These are phyloP conservation scores for Epichloe sp. DNA, from an alignment of 2,329 filamentous ascomycete species.

Conservation along the genomic window DNA sequence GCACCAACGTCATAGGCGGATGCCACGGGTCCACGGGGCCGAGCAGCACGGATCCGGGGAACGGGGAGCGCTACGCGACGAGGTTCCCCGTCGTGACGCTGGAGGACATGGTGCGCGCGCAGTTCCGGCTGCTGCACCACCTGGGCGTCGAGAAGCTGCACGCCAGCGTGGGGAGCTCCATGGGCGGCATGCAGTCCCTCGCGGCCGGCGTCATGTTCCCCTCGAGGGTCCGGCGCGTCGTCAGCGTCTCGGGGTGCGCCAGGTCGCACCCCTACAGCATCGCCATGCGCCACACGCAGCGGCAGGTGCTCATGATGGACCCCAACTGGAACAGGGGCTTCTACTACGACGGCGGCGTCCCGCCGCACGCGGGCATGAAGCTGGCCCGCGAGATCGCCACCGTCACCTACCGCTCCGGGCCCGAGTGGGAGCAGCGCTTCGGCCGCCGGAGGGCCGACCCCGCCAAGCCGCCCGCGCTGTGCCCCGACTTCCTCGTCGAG, in stretches of 20 bases:
- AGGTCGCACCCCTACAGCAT: slow-evolving; percentile 95
- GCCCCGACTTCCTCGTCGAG: slow-evolving; percentile 93
- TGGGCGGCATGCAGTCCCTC: slow-evolving; percentile 97
- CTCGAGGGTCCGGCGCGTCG: slow-evolving; percentile 66
- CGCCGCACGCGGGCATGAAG: slow-evolving; percentile 95
- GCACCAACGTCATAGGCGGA: slow-evolving; percentile 90
- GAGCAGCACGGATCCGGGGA: slow-evolving; percentile 73
- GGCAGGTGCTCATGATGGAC: slow-evolving; percentile 98
- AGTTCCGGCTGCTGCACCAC: slow-evolving; percentile 75
- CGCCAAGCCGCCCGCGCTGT: slow-evolving; percentile 78
- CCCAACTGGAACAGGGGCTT: slow-evolving; percentile 92
- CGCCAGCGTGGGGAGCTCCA: slow-evolving; percentile 88
- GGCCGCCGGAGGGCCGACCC: slow-evolving; percentile 77
- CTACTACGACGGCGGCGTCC: slow-evolving; percentile 72
- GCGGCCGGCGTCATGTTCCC: slow-evolving; percentile 77
- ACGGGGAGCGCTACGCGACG: slow-evolving; percentile 83
- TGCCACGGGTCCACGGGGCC: slow-evolving; percentile 95
- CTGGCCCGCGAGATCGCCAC: slow-evolving; percentile 94
- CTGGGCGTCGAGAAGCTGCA: slow-evolving; percentile 69
- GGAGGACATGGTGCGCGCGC: slow-evolving; percentile 93
- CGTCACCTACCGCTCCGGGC: slow-evolving; percentile 90
- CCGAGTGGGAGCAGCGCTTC: slow-evolving; percentile 95
- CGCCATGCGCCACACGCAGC: slow-evolving; percentile 94
- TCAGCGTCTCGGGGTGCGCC: slow-evolving; percentile 86
- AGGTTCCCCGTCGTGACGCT: slow-evolving; percentile 91